Percentiles rank a stretch among this genome's conserved stretches.
These are phyloP conservation scores for Chloranthus sessilifolius DNA, from an alignment of 164 flowering plant genomes.

Conservation along the genomic window DNA sequence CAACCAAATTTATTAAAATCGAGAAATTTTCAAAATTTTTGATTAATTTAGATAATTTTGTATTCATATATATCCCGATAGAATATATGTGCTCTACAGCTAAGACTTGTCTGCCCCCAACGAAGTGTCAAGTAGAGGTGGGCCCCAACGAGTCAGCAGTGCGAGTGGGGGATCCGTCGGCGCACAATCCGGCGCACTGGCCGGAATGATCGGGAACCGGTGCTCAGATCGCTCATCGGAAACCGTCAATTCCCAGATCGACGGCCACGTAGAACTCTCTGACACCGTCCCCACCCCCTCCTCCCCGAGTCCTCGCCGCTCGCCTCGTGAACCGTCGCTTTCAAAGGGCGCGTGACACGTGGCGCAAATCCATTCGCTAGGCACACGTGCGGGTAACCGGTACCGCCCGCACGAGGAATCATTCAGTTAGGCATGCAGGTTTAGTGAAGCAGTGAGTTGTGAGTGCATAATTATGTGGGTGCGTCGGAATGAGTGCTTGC, in stretches of 20 bases:
- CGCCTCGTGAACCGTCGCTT: slow-evolving; percentile 1
- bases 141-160: slow-evolving; percentile 6
- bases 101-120: no score
- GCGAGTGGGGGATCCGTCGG: slow-evolving; percentile 21
- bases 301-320: background rate
- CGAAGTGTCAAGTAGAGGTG: no score
- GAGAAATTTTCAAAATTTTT: no score
- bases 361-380: background rate
- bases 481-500: slow-evolving; percentile 7
- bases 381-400: slow-evolving; percentile 5
- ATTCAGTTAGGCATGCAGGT: background rate
- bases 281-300: background rate
- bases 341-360: background rate
- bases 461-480: no score
- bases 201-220: slow-evolving; percentile 16
- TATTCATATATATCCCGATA: no score
- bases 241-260: slow-evolving; percentile 3
- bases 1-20: no score
- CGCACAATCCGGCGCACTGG: slow-evolving; percentile 18
- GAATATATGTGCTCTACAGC: no score
- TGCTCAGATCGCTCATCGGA: background rate
- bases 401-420: slow-evolving; percentile 7
- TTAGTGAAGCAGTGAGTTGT: no score
- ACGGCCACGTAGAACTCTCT: slow-evolving; percentile 7
- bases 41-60: no score